Evolutionary conservation across 2,329 filamentous ascomycete species (phyloP), one percentile per base, ranked within the genome.

Genomic region (Colletotrichum abscissum): DNA sequence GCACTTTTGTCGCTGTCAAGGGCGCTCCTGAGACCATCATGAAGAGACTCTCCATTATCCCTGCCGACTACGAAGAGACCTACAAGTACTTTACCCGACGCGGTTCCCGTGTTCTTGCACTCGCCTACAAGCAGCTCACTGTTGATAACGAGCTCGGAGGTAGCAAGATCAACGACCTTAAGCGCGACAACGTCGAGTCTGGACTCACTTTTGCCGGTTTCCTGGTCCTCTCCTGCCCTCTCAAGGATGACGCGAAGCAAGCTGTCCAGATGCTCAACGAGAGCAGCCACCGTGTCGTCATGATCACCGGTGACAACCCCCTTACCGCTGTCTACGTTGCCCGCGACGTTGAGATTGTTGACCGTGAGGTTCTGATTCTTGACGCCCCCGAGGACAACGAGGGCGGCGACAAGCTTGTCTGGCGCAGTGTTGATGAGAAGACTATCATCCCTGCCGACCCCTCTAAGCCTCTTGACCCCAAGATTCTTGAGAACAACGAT

Each of bases 231-330:
- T 96, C 98, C 82, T 98, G 95, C 79, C 97, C 97, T 5, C 88
- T 99, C 70, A 99, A 99, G 85, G 95, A 98, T 30, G 97, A 99
- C 82, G 97, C 97, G 59, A 94, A 97, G 84, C 92, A 97, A 81
- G 92, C 97, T 52, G 94, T 99, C 54, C 94, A 93, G 76, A 98
- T 98, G 95, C 89, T 99, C 78, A 99, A 98, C 81, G 97, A 99
- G 86, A 98, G 96, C 84, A 98, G 95, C 84, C 97, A 99, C 83
- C 94, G 97, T 78, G 95, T 98, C 59, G 94, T 99, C 78, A 99
- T 99, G 97, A 99, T 99, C 77, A 99, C 97, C 73, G 97, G 97
- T 81, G 97, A 99, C 83, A 99, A 99, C 82, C 96, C 97, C 14
- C 89, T 99, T 65, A 99, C 97, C 54, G 97, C 97, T 76, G 94